Evolutionary conservation across 768 basidiomycete genomes (phyloP).

Genomic region (Russula abietina): DNA sequence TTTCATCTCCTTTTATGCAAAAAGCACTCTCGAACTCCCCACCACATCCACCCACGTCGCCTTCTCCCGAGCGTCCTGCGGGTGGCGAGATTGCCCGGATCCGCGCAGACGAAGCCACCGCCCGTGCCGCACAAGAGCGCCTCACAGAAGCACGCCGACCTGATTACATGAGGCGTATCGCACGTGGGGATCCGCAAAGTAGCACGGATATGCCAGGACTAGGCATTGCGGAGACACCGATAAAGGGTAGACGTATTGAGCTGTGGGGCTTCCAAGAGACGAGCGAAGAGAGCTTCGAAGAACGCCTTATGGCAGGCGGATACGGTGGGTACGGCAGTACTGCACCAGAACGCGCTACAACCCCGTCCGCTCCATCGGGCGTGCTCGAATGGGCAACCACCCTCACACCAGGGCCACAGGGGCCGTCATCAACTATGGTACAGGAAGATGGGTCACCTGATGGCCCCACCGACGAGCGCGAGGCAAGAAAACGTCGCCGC

Average conservation of each 20-base stretch:
- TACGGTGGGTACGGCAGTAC: constrained; percentile 59
- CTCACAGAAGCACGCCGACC: constrained; percentile 61
- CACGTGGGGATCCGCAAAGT: constrained; percentile 35
- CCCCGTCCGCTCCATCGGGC: constrained; percentile 35
- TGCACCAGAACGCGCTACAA: constrained; percentile 26
- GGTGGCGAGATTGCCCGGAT: constrained; percentile 60
- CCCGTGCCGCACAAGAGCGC: constrained; percentile 42
- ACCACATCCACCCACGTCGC: constrained; percentile 24
- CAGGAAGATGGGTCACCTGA: constrained; percentile 29
- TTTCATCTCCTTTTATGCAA: constrained; percentile 33
- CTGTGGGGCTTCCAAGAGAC: constrained; percentile 41
- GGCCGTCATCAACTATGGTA: constrained; percentile 24
- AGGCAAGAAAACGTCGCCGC: constrained; percentile 60
- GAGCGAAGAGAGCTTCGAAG: constrained; percentile 73
- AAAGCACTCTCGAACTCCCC: constrained; percentile 20
- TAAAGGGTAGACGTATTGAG: constrained; percentile 65
- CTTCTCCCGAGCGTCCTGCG: constrained; percentile 27
- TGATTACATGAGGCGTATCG: constrained; percentile 58
- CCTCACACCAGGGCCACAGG: constrained; percentile 41
- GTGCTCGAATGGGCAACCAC: constrained; percentile 50
- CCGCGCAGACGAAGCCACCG: constrained; percentile 47
- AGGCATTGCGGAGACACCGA: constrained; percentile 64
- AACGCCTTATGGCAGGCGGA: constrained; percentile 76
- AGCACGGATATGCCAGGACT: constrained; percentile 33
- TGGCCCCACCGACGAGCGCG: constrained; percentile 41